A percentile compares a stretch with the other conserved stretches of the same genome.
Evolutionary conservation across 2,329 filamentous ascomycete species (phyloP).

Genomic region (Parasarocladium wereldwijsianum): DNA sequence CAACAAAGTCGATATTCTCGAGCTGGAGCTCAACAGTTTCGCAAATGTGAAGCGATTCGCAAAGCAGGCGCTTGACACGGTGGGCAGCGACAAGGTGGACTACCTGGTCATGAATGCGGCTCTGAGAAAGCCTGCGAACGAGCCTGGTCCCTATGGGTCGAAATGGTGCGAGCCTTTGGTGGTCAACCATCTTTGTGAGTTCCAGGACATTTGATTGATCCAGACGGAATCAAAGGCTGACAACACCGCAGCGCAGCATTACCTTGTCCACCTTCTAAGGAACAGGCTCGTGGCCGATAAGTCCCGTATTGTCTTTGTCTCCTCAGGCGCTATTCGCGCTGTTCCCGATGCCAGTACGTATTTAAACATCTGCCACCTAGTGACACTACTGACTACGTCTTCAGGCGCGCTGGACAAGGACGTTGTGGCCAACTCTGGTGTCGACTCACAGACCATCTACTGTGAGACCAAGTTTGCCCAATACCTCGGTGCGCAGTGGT

Average conservation of each 20-base stretch:
- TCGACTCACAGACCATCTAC: conserved; percentile 18
- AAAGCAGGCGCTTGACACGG: conserved; percentile 22
- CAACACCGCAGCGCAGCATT: conserved; percentile 32
- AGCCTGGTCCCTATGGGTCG: conserved; percentile 22
- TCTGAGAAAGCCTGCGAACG: conserved; percentile 19
- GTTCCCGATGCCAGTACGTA: conserved; percentile 17
- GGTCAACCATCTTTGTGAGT: conserved; percentile 37
- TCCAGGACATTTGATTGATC: background rate
- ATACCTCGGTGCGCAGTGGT: conserved; percentile 38
- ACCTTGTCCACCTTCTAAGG: conserved; percentile 32
- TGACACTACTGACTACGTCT: too few relatives aligned
- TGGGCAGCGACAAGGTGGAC: conserved; percentile 28
- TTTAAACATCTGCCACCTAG: background rate
- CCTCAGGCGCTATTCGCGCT: conserved; percentile 29
- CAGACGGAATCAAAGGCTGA: conserved; percentile 2
- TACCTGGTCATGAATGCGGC: conserved; percentile 35
- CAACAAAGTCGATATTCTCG: conserved; percentile 28
- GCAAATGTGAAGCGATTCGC: conserved; percentile 31
- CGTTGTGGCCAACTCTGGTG: conserved; percentile 23
- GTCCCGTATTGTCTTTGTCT: conserved; percentile 34
- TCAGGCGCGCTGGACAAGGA: conserved; percentile 22
- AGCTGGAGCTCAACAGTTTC: conserved; percentile 31
- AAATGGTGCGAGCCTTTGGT: conserved; percentile 35
- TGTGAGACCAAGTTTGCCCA: conserved; percentile 32
- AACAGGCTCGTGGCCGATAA: conserved; percentile 30